A percentile compares a stretch with the other conserved stretches of the same genome.
Evolutionary conservation across 2,329 filamentous ascomycete species (phyloP).

Genomic region (Rhinocladiella similis): DNA sequence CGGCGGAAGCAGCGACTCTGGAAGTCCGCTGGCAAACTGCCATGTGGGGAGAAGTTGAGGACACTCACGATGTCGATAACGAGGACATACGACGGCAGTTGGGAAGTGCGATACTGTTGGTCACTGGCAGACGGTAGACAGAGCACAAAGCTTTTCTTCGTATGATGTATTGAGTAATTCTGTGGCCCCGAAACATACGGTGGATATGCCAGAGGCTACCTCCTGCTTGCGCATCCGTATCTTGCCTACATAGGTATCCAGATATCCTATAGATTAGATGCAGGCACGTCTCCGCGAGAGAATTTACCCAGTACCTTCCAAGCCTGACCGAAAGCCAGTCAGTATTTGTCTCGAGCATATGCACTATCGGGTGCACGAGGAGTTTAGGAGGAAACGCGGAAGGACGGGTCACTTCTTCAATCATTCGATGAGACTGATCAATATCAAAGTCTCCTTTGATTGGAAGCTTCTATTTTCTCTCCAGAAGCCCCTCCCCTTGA

Average conservation of each 20-base stretch:
- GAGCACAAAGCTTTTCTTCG: too few species aligned
- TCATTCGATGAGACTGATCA: constrained; percentile 1
- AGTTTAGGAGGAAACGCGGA: too few species aligned
- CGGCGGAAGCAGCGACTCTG: constrained; percentile 71
- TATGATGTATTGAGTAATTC: too few species aligned
- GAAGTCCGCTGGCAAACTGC: constrained; percentile 89
- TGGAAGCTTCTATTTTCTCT: not conserved
- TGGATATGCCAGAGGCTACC: too few species aligned
- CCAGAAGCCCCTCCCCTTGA: not conserved
- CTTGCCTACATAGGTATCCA: not conserved
- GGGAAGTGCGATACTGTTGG: constrained; percentile 80
- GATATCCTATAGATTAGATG: not conserved
- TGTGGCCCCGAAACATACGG: too few species aligned
- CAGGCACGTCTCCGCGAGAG: not conserved
- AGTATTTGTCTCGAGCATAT: not conserved
- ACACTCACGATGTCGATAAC: constrained; percentile 94
- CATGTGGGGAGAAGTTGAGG: constrained; percentile 95
- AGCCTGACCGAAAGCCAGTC: not conserved
- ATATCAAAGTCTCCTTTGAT: not conserved
- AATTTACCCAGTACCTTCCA: not conserved
- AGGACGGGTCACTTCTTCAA: not conserved
- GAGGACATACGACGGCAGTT: constrained; percentile 87
- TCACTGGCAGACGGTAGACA: constrained; percentile 56
- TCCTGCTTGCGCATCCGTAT: too few species aligned
- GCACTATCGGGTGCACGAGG: too few species aligned